Evolutionary conservation across 306 rosid genomes (phyloP).

Genomic region (Dalbergia oliveri): DNA sequence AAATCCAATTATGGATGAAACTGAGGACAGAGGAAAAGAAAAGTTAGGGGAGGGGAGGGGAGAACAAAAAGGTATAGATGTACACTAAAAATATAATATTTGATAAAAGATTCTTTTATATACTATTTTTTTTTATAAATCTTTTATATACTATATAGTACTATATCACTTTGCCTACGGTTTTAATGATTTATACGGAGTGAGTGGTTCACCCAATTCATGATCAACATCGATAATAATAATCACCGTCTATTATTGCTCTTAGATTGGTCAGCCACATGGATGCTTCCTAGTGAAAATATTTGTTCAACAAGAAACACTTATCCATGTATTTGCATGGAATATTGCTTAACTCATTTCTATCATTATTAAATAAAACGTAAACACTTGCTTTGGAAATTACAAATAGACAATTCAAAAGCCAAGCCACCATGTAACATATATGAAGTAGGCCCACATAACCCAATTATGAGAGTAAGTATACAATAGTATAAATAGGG

Average conservation of each 20-base stretch:
- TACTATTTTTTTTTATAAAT: not conserved
- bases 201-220: conserved; percentile 46
- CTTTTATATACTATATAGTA: not conserved
- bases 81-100: not conserved
- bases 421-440: not conserved
- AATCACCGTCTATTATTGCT: conserved; percentile 16
- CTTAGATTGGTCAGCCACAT: conserved; percentile 8
- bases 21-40: not conserved
- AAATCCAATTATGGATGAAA: conserved; percentile 36
- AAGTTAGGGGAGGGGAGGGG: not conserved
- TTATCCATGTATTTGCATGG: no score
- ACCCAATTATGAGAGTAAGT: no score
- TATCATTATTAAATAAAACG: no score
- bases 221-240: conserved; percentile 34
- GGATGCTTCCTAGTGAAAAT: no score
- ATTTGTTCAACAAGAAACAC: no score
- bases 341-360: no score
- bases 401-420: not conserved
- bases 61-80: conserved; percentile 13
- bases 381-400: no score
- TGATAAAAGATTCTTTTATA: not conserved
- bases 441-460: no score
- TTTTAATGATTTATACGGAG: conserved; percentile 25
- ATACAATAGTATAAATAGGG: no score
- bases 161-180: not conserved